Evolutionary conservation across 129 eudicot species (phyloP), one percentile per base, ranked within the genome.

Genomic region (Heracleum sosnowskyi): DNA sequence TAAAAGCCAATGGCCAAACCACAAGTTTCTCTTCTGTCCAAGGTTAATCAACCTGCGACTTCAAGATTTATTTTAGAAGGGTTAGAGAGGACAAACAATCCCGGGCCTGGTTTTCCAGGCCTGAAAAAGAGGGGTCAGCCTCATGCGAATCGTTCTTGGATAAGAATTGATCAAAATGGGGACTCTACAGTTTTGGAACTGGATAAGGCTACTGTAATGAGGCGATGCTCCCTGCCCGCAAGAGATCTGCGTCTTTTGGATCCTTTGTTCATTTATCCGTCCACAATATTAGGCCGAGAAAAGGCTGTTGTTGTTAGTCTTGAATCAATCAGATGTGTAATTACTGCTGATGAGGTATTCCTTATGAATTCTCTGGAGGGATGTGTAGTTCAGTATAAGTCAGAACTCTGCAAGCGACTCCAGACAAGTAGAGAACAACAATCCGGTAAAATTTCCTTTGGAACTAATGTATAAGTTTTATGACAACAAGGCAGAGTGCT

Each of bases 241-340:
- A 81, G 99, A 81, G 99, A 95, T 87, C 94, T 95, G 71, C 91
- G 97, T 69, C 99, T 95, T 82, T 81, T 95, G 91, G 99, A 95
- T 81, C 99, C 99, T 11, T 81, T 91, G 76, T 95, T 95, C 80
- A 95, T 95, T 16, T 90, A 95, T 79, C 97, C 99, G 29, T 95
- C 96, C 39, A 85, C 97, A 3, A 88, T 95, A 81, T 83, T 95
- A 76, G 99, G 99, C 24, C 93, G 99, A 70, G 99, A 95, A 80
- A 88, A 92, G 78, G 99, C 99, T 69, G 90, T 95, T 84, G 99
- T 95, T 28, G 96, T 92, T 53, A 91, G 92, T 66, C 96, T 95
- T 79, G 99, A 95, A 75, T 96, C 89, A 83, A 92, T 95, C 81
- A 87, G 99, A 84, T 95, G 99, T 80, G 83, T 95, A 81, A 95